Conservation (phyloP, 2,329 filamentous ascomycete species). For the Byssoonygena ceratinophila region DNA sequence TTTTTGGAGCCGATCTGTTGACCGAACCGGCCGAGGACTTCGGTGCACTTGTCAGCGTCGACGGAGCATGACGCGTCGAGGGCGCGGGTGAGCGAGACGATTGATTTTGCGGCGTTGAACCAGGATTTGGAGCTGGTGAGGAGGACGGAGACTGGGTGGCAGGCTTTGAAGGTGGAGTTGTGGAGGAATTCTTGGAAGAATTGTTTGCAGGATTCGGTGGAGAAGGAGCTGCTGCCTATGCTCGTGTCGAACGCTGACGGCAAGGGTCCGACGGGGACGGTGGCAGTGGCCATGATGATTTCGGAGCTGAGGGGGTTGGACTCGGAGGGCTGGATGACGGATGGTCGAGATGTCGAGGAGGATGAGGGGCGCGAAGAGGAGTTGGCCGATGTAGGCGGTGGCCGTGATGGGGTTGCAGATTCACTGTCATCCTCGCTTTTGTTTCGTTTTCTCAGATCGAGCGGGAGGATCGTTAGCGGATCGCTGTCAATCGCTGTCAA, state of each 20-base stretch:
- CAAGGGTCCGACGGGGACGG: conserved; percentile 29
- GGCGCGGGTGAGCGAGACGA: conserved; percentile 61
- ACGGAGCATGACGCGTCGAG: conserved; percentile 69
- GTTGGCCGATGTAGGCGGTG: background rate
- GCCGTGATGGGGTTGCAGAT: background rate
- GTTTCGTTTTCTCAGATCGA: conserved; percentile 1
- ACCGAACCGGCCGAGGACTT: conserved; percentile 55
- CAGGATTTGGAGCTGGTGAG: conserved; percentile 75
- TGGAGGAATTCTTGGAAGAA: conserved; percentile 58
- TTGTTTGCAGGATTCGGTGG: conserved; percentile 37
- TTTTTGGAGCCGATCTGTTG: conserved; percentile 49
- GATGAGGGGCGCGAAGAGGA: background rate
- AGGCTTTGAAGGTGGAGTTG: conserved; percentile 57
- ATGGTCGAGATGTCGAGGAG: background rate
- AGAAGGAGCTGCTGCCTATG: conserved; percentile 50
- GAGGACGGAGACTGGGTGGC: conserved; percentile 75
- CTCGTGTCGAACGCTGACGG: conserved; percentile 59
- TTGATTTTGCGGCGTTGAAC: conserved; percentile 65
- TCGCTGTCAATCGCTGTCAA: conserved; percentile 4
- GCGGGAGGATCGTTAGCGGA: background rate
- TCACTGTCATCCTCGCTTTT: background rate
- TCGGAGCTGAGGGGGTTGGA: background rate
- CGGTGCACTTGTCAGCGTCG: conserved; percentile 54
- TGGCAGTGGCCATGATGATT: conserved; percentile 15
- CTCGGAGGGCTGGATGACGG: conserved; percentile 1